Base-by-base conservation (phyloP, 805 yeast genomes). In the Candida odintsovae region DNA sequence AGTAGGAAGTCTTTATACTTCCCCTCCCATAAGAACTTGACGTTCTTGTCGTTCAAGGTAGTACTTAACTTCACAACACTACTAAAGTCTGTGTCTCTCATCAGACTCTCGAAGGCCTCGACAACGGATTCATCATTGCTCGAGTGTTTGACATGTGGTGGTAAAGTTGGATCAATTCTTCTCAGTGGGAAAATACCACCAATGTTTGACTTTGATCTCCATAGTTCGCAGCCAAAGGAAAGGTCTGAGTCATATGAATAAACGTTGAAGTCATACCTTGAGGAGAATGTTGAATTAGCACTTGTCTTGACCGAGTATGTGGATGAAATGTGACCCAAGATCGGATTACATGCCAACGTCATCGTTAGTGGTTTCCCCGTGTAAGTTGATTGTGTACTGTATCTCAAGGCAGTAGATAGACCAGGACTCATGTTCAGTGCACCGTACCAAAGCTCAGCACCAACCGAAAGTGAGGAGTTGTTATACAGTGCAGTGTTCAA, bases 381-480 rank as follows among this genome's bases (percentile, higher is more conserved):
- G 38, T 86, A 79, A 0, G 94, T 81, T 0, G 96, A 81, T 50
- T 87, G 83, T 0, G 97, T 87, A 1, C 92, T 77, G 62, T 94
- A 92, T 40, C 97, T 68, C 41, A 89, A 63, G 0, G 95, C 92
- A 2, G 95, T 78, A 0, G 96, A 87, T 18, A 90, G 62, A 0
- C 97, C 98, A 0, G 97, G 97, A 49, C 92, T 83, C 76, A 88
- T 83, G 40, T 86, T 83, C 40, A 75, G 64, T 0, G 89, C 79
- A 1, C 96, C 96, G 55, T 85, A 86, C 92, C 96, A 94, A 4
- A 89, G 52, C 66, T 94, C 99, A 10, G 85, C 78, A 1, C 99
- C 99, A 0, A 87, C 54, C 0, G 90, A 80, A 1, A 81, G 74
- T 39, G 80, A 80, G 13, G 94, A 82, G 48, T 78, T 79, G 56